Conservation (phyloP, 495 filamentous ascomycete genomes). For the Annulohypoxylon bovei region DNA sequence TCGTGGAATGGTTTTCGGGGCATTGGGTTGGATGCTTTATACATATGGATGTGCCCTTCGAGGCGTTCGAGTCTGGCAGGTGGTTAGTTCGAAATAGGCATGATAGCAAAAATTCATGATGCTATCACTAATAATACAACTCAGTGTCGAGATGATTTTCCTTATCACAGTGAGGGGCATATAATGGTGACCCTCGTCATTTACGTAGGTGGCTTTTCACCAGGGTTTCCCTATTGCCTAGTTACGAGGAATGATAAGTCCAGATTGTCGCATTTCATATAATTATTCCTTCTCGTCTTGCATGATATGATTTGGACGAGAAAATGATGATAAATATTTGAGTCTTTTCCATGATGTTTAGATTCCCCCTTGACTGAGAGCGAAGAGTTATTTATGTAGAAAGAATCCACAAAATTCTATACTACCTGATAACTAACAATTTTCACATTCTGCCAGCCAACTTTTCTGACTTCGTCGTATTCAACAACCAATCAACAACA, state of each 20-base stretch:
- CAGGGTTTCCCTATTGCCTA: neutral
- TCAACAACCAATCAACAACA: constrained; percentile 14
- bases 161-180: neutral
- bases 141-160: neutral
- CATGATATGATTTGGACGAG: neutral
- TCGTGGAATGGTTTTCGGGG: constrained; percentile 20
- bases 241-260: neutral
- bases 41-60: neutral
- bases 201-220: neutral
- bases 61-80: constrained; percentile 7
- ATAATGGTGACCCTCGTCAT: neutral
- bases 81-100: constrained; percentile 14
- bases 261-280: neutral
- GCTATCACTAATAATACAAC: constrained; percentile 14
- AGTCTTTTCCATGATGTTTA: constrained; percentile 3
- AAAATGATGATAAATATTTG: neutral
- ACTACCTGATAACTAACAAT: constrained; percentile 1
- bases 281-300: neutral
- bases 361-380: neutral
- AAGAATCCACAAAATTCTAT: constrained; percentile 19
- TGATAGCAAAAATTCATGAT: constrained; percentile 24
- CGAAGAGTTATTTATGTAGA: neutral
- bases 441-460: neutral
- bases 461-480: neutral
- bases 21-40: constrained; percentile 22